phyloP scores from a whole-genome alignment of 2,329 filamentous ascomycete species.

The Penicillium fuscoglaucum region DNA sequence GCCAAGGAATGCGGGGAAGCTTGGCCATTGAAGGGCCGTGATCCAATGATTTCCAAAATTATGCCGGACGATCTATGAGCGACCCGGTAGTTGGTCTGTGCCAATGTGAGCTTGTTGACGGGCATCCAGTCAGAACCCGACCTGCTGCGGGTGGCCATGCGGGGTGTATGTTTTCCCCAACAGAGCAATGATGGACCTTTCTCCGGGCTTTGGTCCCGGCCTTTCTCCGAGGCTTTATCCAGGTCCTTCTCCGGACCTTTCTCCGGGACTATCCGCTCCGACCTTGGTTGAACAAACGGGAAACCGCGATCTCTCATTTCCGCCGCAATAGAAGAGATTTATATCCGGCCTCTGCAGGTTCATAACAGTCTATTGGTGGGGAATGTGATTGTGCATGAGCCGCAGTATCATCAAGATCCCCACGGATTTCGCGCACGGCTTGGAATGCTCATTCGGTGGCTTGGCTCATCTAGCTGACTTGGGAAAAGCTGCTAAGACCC shows the following conservation, averaged over 20 bases:
- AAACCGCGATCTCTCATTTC: not conserved
- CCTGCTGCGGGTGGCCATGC: not conserved
- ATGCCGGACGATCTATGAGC: not conserved
- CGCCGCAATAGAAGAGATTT: slow-evolving; percentile 38
- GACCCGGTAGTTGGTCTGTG: not conserved
- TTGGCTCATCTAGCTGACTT: slow-evolving; percentile 40
- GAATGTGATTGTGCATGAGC: slow-evolving; percentile 46
- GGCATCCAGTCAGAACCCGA: not conserved
- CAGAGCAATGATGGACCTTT: not conserved
- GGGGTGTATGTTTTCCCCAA: not conserved
- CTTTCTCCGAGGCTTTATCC: not conserved
- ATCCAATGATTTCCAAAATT: not conserved
- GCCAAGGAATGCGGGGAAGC: slow-evolving; percentile 13
- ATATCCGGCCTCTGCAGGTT: slow-evolving; percentile 48
- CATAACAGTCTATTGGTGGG: slow-evolving; percentile 50
- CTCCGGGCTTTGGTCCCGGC: not conserved
- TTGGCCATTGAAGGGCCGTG: not conserved
- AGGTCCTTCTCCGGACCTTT: not conserved
- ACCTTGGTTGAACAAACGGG: not conserved
- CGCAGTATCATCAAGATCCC: slow-evolving; percentile 45
- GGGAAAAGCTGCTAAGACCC: slow-evolving; percentile 25
- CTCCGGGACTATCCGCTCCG: not conserved
- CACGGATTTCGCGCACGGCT: slow-evolving; percentile 37
- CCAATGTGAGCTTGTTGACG: slow-evolving; percentile 1
- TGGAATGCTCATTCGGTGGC: slow-evolving; percentile 48